These are phyloP conservation scores for Euphrasia confusa DNA, from an alignment of 257 asterid species.

Conservation along the genomic window DNA sequence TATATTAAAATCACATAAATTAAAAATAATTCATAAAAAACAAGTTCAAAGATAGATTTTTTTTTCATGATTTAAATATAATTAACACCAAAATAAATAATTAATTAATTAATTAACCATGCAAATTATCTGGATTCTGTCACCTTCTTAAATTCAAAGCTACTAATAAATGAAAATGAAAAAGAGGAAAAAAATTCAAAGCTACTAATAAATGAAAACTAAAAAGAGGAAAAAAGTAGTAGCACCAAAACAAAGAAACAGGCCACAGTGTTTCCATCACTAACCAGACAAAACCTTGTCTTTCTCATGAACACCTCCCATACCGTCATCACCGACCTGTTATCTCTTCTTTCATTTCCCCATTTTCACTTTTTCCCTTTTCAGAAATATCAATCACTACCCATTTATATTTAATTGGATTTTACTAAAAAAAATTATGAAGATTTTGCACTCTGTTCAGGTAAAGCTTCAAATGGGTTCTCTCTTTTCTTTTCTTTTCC, in stretches of 20 bases:
- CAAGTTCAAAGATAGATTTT: no score
- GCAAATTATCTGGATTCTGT: no score
- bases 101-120: no score
- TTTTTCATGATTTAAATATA: no score
- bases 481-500: no score
- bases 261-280: conserved; percentile 7
- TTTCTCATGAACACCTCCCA: conserved; percentile 8
- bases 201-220: not conserved
- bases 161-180: not conserved
- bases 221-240: not conserved
- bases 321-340: conserved; percentile 24
- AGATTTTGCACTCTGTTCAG: conserved; percentile 17
- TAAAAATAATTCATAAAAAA: no score
- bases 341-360: not conserved
- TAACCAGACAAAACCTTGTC: conserved; percentile 26
- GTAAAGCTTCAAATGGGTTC: conserved; percentile 26
- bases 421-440: not conserved
- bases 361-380: conserved; percentile 6
- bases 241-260: not conserved
- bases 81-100: no score
- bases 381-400: not conserved
- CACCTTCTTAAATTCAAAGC: not conserved
- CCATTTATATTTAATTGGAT: not conserved
- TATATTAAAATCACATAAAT: no score
- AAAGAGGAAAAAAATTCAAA: not conserved